Evolutionary conservation across 768 basidiomycete species (phyloP).

Genomic region (Tulasnella sp.): DNA sequence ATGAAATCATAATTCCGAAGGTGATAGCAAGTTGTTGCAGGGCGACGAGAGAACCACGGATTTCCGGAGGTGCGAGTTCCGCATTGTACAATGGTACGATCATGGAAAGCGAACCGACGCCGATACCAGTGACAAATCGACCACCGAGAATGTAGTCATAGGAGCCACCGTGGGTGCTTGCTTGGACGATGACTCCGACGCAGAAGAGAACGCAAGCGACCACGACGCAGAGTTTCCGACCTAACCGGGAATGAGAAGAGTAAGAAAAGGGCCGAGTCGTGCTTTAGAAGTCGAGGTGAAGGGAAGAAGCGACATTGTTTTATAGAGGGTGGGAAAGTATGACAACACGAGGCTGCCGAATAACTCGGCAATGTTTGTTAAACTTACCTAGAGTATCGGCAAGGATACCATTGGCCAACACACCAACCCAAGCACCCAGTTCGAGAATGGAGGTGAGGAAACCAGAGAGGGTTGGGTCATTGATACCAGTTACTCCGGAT

Average conservation of each 20-base stretch:
- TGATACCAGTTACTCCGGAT: not conserved
- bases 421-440: slow-evolving; percentile 59
- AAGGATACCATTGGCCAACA: slow-evolving; percentile 61
- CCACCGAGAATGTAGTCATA: slow-evolving; percentile 48
- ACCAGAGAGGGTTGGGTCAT: slow-evolving; percentile 30
- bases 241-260: not conserved
- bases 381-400: slow-evolving; percentile 54
- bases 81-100: slow-evolving; percentile 74
- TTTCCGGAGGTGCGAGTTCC: slow-evolving; percentile 68
- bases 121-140: slow-evolving; percentile 71
- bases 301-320: slow-evolving; percentile 22
- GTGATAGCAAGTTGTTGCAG: slow-evolving; percentile 78
- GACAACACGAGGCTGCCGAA: not conserved
- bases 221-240: not conserved
- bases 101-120: slow-evolving; percentile 75
- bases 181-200: slow-evolving; percentile 68
- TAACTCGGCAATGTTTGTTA: not conserved
- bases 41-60: slow-evolving; percentile 71
- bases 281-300: slow-evolving; percentile 18
- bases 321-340: not conserved
- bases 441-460: slow-evolving; percentile 15
- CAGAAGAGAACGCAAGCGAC: slow-evolving; percentile 53
- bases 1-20: slow-evolving; percentile 63
- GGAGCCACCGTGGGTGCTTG: slow-evolving; percentile 45
- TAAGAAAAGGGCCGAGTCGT: not conserved